Base-by-base conservation (phyloP, 306 rosid genomes). In the Vicia villosa region DNA sequence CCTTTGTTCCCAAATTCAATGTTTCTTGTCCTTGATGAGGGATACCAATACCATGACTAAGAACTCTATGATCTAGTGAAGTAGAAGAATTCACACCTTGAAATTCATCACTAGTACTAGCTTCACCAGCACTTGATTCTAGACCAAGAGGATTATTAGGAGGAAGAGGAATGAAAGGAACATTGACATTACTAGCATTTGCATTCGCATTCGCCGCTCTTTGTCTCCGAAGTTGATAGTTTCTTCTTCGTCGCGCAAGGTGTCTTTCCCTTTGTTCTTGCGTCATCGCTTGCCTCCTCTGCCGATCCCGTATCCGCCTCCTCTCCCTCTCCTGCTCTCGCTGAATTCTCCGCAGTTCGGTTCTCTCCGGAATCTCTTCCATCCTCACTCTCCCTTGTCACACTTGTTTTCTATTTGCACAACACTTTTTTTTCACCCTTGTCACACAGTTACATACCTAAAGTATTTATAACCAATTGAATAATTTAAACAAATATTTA, bases 161-260 rank as follows among this genome's bases (percentile, higher is more conserved):
- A 65, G 41, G 69, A 11, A 64, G 14, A 51, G 60, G 65, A 65
- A 71, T 69, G n/a, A 24, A 63, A 5, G 74, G 60, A 8, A 61
- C 68, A 34, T 68, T 28, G 61, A 34, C 67, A 46, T 41, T 45
- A 41, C 5, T n/a, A 49, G 43, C 28, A 74, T 69, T 75, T 15
- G 80, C 89, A 70, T 41, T 41, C 5, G 5, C 15, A 13, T 34
- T 34, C 38, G 15, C 46, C 15, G 85, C 87, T 83, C 87, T 86
- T n/a, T 86, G 81, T 74, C 92, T 82, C 63, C 96, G 47, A 3
- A 92, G 84, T 37, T 87, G 96, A 16, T 89, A 89, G 74, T 89
- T 92, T 72, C 88, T 77, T n/a, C 96, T 86, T 14, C 98, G 88
- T n/a, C 98, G 75, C 0, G 92, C 95, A 8, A 89, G 90, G 59